phyloP scores from a whole-genome alignment of 208 protist species.

The Crithidia fasciculata region DNA sequence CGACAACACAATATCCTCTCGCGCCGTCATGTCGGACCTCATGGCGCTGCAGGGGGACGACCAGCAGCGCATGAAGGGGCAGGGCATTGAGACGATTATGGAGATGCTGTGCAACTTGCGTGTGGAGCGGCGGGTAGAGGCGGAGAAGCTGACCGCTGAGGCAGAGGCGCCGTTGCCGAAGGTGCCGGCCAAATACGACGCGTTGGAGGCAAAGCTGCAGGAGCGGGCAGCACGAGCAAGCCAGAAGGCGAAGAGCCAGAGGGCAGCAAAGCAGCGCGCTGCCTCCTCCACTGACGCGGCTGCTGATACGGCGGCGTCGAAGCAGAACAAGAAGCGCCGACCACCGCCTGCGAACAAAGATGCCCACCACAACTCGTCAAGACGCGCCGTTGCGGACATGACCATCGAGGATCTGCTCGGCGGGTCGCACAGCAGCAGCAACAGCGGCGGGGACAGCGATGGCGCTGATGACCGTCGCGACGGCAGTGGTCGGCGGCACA shows the following conservation, averaged over 20 bases:
- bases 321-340: slow-evolving; percentile 2
- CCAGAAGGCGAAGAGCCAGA: slow-evolving; percentile 37
- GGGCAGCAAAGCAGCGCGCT: slow-evolving; percentile 21
- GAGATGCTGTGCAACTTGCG: slow-evolving; percentile 89
- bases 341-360: no score
- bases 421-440: slow-evolving; percentile 31
- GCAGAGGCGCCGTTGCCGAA: slow-evolving; percentile 42
- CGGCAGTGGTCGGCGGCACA: neutral
- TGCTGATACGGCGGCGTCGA: neutral
- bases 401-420: slow-evolving; percentile 63
- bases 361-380: neutral
- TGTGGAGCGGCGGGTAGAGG: slow-evolving; percentile 65
- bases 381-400: slow-evolving; percentile 1
- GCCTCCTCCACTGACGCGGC: neutral
- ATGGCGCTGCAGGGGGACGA: slow-evolving; percentile 66
- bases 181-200: slow-evolving; percentile 53
- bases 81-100: slow-evolving; percentile 91
- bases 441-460: neutral
- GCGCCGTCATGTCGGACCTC: slow-evolving; percentile 88
- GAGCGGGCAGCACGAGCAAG: slow-evolving; percentile 25
- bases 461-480: neutral
- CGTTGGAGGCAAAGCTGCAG: slow-evolving; percentile 19
- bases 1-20: slow-evolving; percentile 81
- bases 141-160: slow-evolving; percentile 51
- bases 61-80: slow-evolving; percentile 64